Base-by-base conservation (phyloP, 441 rosid genomes). In the Pelargonium fulgidum region DNA sequence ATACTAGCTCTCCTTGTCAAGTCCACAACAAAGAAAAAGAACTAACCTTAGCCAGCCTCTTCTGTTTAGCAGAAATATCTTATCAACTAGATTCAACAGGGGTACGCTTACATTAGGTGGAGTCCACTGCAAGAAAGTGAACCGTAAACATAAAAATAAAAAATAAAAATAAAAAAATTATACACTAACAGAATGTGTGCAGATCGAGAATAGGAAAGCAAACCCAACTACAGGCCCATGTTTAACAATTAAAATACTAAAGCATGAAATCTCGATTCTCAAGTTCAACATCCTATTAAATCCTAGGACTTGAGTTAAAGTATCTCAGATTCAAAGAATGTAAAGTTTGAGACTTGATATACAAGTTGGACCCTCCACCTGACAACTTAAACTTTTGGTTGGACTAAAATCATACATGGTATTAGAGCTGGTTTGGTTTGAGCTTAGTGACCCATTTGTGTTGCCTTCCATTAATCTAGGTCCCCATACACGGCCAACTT, bases 51-150 rank as follows among this genome's bases (percentile, higher is more conserved):
- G 77, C 99, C 99, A 95, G 63, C 98, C 99, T 83, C 98, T 88
- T 81, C 94, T 90, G 65, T 90, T 92, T 13, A 95, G 93, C 80
- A 90, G 98, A 85, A 95, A 95, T 68, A 92, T 88, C 77, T 92
- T 95, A 78, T 95, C 99, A 56, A 95, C 99, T 66, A 95, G 90
- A 87, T 90, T 95, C 80, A 95, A 72, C 67, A 95, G 73, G 41
- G 99, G 98, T 39, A 92, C 96, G 62, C 96, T 92, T 69, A 95
- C 93, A 75, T 95, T 95, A 20, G 99, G 83, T 1, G 99, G 99
- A 68, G 84, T 84, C 99, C 99, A 95, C 98, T 95, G 88, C 80
- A 76, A 29, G 71, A 62, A 79, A 69, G 68, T 24, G 36, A 69
- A 45, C 52, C 29, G 45, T 66, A 63, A 42, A 63, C 19, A 62